Evolutionary conservation across 441 rosid species (phyloP), one percentile per base, ranked within the genome.

Genomic region (Croton setiger): DNA sequence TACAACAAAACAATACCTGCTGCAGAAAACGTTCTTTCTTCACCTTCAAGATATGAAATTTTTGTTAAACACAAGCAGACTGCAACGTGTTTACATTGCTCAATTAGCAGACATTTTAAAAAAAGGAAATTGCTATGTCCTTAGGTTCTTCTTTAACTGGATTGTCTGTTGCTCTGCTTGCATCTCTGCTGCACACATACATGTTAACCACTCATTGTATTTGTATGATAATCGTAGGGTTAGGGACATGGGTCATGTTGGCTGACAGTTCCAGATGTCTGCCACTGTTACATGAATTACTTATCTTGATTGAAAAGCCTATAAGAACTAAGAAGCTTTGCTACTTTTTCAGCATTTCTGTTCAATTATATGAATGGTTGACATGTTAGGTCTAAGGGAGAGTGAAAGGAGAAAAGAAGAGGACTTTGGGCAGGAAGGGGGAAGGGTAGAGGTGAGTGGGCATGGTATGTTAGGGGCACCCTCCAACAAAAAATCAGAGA

Each of bases 161-260:
- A n/a, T n/a, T n/a, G n/a, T n/a, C 35, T n/a, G 17, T 49, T 20
- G 21, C 31, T 61, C 39, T 60, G 49, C 49, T 54, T 41, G 49
- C 7, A 37, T 39, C 13, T 21, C 21, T 54, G 47, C 51, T 33
- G 23, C 33, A 35, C 21, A 7, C 59, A 37, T 59, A 60, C 51
- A n/a, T 27, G 31, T 27, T 27, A 27, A 27, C 31, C 31, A 27
- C 31, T 27, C 31, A 27, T 27, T 27, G 31, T 27, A 27, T 14
- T 37, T 35, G 65, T 47, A 48, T 56, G 61, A 49, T 49, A 48
- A 45, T 69, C 48, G 36, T 37, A 51, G 23, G 51, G 31, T 36
- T 37, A 41, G 14, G 21, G 36, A 41, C 20, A 1, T 37, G 9
- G 20, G 7, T n/a, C 33, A 0, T 61, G 14, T 66, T 52, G 15